Evolutionary conservation across 345 rosid species (phyloP).

Genomic region (Cardamine resedifolia): DNA sequence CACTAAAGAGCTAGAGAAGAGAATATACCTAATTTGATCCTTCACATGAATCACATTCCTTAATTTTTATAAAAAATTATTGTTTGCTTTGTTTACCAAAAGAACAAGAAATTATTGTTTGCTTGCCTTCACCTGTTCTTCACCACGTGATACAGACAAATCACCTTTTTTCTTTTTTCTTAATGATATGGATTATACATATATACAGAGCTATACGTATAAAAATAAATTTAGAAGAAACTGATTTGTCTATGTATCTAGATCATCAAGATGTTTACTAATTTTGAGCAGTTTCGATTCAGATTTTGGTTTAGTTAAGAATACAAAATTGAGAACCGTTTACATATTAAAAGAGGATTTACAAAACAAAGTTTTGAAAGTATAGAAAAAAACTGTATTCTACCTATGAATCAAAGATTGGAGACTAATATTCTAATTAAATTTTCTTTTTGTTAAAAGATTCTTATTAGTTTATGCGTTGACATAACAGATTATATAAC

Average conservation of each 20-base stretch:
- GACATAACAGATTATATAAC: neutral
- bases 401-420: neutral
- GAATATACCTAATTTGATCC: constrained; percentile 29
- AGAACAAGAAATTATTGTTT: neutral
- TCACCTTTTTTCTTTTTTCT: neutral
- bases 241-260: neutral
- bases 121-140: neutral
- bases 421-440: neutral
- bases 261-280: too few relatives aligned
- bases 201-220: neutral
- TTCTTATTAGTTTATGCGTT: neutral
- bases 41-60: constrained; percentile 16
- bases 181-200: neutral
- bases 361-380: too few relatives aligned
- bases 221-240: neutral
- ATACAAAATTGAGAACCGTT: too few relatives aligned
- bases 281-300: neutral
- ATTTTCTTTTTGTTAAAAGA: neutral
- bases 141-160: constrained; percentile 21
- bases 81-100: neutral
- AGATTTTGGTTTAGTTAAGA: neutral
- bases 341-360: too few relatives aligned
- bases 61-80: neutral
- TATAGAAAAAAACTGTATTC: too few relatives aligned
- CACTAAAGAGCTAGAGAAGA: constrained; percentile 7